phyloP scores from a whole-genome alignment of 75 land plant genomes.

The Adiantum capillusveneris region DNA sequence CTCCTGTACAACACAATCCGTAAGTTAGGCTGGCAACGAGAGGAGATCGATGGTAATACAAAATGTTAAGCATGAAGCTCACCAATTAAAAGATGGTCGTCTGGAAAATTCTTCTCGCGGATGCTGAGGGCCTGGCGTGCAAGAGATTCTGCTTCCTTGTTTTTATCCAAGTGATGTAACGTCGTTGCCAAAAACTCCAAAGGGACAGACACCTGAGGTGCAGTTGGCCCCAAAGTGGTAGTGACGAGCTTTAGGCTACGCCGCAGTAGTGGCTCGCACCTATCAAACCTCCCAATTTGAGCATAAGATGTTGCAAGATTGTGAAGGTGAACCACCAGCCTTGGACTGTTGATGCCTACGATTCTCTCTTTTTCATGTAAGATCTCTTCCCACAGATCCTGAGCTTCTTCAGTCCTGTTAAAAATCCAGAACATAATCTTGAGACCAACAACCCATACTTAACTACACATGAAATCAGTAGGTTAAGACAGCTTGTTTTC shows the following conservation, averaged over 20 bases:
- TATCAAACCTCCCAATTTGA: constrained; percentile 44
- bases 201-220: constrained; percentile 67
- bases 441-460: too few species aligned
- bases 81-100: constrained; percentile 62
- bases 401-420: constrained; percentile 61
- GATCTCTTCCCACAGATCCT: constrained; percentile 58
- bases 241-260: constrained; percentile 44
- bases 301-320: constrained; percentile 85
- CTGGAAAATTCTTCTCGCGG: constrained; percentile 63
- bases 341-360: constrained; percentile 60
- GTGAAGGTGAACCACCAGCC: constrained; percentile 50
- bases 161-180: constrained; percentile 42
- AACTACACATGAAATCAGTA: too few species aligned
- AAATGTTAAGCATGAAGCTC: too few species aligned
- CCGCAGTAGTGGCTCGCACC: constrained; percentile 61
- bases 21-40: too few species aligned
- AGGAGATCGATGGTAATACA: too few species aligned
- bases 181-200: constrained; percentile 63
- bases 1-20: too few species aligned
- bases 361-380: constrained; percentile 46
- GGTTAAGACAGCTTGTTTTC: too few species aligned
- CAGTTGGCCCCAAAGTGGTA: constrained; percentile 42
- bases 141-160: constrained; percentile 68
- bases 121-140: constrained; percentile 58
- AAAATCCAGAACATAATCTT: too few species aligned